Evolutionary conservation across 106 monocot species (phyloP).

Genomic region (Dioscorea zingiberensis): DNA sequence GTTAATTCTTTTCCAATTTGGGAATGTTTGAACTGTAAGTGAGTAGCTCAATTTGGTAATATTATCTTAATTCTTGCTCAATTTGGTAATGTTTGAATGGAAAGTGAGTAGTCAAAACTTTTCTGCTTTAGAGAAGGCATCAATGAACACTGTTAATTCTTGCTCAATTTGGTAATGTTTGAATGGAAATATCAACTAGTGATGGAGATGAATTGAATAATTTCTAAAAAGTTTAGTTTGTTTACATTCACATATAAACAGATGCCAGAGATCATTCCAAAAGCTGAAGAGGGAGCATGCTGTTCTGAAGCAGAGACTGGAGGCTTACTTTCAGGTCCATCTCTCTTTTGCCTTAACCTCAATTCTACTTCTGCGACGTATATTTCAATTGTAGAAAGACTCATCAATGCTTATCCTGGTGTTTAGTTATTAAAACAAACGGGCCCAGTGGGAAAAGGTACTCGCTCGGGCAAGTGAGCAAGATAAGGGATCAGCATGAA

Average conservation of each 20-base stretch:
- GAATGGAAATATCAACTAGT: no score
- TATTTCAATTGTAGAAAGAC: not conserved
- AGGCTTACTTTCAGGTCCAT: constrained; percentile 66
- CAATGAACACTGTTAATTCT: no score
- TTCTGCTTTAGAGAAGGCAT: no score
- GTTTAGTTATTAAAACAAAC: constrained; percentile 46
- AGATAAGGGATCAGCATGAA: not conserved
- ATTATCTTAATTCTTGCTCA: no score
- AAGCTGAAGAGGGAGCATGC: constrained; percentile 85
- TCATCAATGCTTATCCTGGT: not conserved
- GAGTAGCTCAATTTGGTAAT: no score
- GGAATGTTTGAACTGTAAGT: no score
- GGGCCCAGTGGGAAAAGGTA: constrained; percentile 32
- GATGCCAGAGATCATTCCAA: constrained; percentile 62
- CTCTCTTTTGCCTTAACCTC: not conserved
- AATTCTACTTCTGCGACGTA: not conserved
- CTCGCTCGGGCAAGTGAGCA: constrained; percentile 18
- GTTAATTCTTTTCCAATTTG: no score
- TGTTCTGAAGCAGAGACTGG: constrained; percentile 72
- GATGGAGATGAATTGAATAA: no score
- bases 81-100: no score
- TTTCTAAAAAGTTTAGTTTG: no score
- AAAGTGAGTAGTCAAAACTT: no score
- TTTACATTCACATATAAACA: constrained; percentile 7
- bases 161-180: no score